Evolutionary conservation across 805 yeast genomes (phyloP), one percentile per base, ranked within the genome.

Genomic region (Candida sithepensis): DNA sequence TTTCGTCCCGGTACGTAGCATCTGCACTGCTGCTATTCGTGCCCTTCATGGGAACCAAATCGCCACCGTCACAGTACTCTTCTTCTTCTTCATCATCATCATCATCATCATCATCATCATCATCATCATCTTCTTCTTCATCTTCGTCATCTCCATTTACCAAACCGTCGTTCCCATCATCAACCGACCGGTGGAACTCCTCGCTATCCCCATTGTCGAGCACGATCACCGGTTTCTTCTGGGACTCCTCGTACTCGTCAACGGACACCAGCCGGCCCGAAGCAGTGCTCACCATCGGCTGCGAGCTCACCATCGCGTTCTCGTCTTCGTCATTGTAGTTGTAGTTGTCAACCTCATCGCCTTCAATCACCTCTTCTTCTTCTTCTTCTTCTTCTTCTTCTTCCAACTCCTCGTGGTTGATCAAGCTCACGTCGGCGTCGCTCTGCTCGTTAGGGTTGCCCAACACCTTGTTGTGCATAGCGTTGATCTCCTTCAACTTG

Each of bases 381-480:
- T 58, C 64, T 3, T 61, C 64, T 20, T 55, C 58, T 12, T 51
- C 49, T n/a, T 55, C 51, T 45, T 53, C 48, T 14, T 49, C 56
- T 38, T 42, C 63, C 64, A 34, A 46, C 58, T 61, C 58, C 16
- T 53, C 55, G 8, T 48, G 48, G 30, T 48, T 36, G 39, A 13
- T 49, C 21, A 9, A 42, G 22, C 26, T 34, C 4, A 39, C 18
- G 6, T 37, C 42, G 10, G 54, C 45, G 18, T 55, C 55, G 38
- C 43, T 53, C 22, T 51, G 46, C 30, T 65, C 69, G 36, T 63
- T 65, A 7, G 68, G 68, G 46, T 80, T 78, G 3, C 84, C 84
- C 26, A 79, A 61, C 2, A 79, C 82, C 23, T 76, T 81, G 59
- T 78, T 79, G 56, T 79, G 78, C 64, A 78, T 72, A 44, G 78